Percentiles rank a stretch among this genome's conserved stretches.
These are phyloP conservation scores for Phaeosphaeriaceae sp. DNA, from an alignment of 2,329 filamentous ascomycete genomes.

Conservation along the genomic window DNA sequence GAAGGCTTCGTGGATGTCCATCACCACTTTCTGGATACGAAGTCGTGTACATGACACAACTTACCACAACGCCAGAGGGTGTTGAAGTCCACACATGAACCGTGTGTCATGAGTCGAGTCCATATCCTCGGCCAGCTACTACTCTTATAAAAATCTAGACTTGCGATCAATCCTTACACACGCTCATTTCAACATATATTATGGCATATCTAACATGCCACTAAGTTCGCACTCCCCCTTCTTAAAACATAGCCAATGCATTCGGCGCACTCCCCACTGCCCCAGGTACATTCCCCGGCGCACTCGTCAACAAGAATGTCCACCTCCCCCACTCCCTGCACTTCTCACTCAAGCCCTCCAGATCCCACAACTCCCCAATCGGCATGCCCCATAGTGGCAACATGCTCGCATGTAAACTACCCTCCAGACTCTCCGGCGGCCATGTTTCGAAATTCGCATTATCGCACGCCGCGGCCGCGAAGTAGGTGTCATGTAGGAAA, in stretches of 20 bases:
- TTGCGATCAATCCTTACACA: too few species aligned
- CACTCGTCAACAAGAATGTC: slow-evolving; percentile 65
- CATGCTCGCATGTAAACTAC: slow-evolving; percentile 30
- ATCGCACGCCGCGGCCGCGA: slow-evolving; percentile 20
- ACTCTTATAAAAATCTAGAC: too few species aligned
- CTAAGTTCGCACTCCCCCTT: too few species aligned
- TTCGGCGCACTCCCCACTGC: slow-evolving; percentile 42
- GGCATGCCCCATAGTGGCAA: slow-evolving; percentile 41
- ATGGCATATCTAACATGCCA: too few species aligned
- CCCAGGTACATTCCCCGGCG: slow-evolving; percentile 49
- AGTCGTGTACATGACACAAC: background rate
- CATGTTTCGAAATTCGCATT: slow-evolving; percentile 1
- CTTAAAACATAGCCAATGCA: too few species aligned
- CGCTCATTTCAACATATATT: too few species aligned
- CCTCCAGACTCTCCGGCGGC: slow-evolving; percentile 7
- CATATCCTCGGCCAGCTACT: slow-evolving; percentile 18
- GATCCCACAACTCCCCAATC: slow-evolving; percentile 47
- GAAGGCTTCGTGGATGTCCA: background rate
- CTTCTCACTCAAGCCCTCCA: slow-evolving; percentile 37
- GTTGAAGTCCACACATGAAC: background rate
- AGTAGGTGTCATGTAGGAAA: slow-evolving; percentile 74
- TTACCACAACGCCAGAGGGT: background rate
- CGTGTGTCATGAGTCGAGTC: background rate
- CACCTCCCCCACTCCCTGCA: slow-evolving; percentile 39
- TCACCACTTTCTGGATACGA: too few species aligned